Conservation (phyloP, 768 basidiomycete genomes). For the Phallus indusiatus region DNA sequence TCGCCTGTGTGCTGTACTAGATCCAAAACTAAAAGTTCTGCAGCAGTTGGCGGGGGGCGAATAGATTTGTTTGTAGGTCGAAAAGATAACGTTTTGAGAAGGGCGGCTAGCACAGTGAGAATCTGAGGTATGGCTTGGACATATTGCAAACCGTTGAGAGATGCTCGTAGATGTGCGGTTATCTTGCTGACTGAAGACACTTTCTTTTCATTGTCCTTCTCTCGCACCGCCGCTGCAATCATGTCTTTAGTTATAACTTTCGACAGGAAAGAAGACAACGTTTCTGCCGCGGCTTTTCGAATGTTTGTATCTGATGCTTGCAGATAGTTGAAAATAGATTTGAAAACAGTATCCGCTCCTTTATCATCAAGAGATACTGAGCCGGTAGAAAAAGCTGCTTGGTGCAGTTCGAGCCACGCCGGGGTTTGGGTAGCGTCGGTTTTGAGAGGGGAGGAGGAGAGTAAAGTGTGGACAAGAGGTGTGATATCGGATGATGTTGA, state of each 20-base stretch:
- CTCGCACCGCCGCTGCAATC: conserved; percentile 41
- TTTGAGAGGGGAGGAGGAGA: conserved; percentile 61
- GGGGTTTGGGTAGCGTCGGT: conserved; percentile 59
- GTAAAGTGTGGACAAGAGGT: conserved; percentile 53
- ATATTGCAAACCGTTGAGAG: conserved; percentile 63
- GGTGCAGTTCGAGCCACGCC: conserved; percentile 61
- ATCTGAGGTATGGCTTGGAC: conserved; percentile 73
- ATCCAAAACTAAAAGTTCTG: conserved; percentile 60
- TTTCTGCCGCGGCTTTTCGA: conserved; percentile 53
- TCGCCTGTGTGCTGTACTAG: conserved; percentile 65
- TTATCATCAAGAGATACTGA: neutral
- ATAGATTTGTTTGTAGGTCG: conserved; percentile 31
- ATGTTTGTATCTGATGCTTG: conserved; percentile 55
- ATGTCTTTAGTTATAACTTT: conserved; percentile 63
- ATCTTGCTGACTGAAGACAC: conserved; percentile 54
- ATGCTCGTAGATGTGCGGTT: conserved; percentile 52
- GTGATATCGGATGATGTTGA: conserved; percentile 37
- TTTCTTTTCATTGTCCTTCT: conserved; percentile 22
- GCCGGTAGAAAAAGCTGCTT: conserved; percentile 2
- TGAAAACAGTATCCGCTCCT: conserved; percentile 57
- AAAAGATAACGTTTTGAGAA: conserved; percentile 53
- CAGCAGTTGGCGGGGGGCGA: conserved; percentile 38
- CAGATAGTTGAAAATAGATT: conserved; percentile 64
- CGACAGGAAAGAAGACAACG: conserved; percentile 49
- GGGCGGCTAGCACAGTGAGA: conserved; percentile 59